Base-by-base conservation (phyloP, 192 early-diverging fungal genomes). In the Linnemannia exigua region DNA sequence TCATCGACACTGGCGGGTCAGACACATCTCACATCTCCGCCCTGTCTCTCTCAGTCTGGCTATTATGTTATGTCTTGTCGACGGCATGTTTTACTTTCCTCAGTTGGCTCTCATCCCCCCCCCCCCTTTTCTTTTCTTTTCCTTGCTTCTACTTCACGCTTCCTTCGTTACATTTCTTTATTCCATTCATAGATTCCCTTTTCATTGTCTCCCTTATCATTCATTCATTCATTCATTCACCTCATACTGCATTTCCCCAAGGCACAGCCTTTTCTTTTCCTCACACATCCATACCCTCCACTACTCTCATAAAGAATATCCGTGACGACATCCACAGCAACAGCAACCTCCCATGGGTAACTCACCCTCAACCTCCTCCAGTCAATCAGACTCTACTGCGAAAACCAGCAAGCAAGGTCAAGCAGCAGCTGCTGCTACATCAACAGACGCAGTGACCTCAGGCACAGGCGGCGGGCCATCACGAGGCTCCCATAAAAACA, bases 331-430 rank as follows among this genome's bases (percentile, higher is more conserved):
- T n/a, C n/a, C n/a, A n/a, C n/a, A n/a, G n/a, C n/a, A n/a, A n/a
- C n/a, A n/a, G n/a, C n/a, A n/a, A n/a, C n/a, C n/a, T 22, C 25
- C 5, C 71, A 84, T 84, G 82, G 82, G 82, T 70, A 84, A 84
- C 44, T 78, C 82, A 3, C 54, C 82, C 22, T 85, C 82, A 44
- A 54, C 47, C 76, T 22, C 66, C 16, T 63, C 66, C 19, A 50
- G 58, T 46, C 76, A 50, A 17, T 22, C 76, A 6, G 50, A 77
- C 72, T 74, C 72, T 52, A 48, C 79, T 37, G 28, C 67, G 6
- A 67, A 75, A 44, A n/a, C 72, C 37, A 67, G 51, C 19, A 74
- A 41, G 16, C 25, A 67, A 51, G 31, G 38, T 25, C 66, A 76
- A 78, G 47, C 72, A 80, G 37, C 78, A 74, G 52, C 79, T 70